Evolutionary conservation across 768 basidiomycete species (phyloP), one percentile per base, ranked within the genome.

Genomic region (Myochromella boudieri): DNA sequence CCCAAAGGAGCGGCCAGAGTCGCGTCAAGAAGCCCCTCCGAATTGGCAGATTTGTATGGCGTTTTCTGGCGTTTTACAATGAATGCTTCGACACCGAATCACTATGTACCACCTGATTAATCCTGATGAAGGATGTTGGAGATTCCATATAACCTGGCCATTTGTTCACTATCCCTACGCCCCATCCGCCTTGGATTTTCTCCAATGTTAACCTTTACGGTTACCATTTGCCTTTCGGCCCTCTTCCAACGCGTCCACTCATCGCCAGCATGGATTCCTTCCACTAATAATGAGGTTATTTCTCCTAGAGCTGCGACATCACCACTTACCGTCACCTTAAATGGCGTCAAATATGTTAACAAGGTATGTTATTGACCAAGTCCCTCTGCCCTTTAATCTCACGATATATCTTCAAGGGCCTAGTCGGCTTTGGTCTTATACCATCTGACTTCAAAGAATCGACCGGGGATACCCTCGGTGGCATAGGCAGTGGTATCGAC

Each of bases 371-470:
- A 11, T 8, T 22, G 36, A 6, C 6, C 15, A 10, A 10, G 12
- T 20, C n/a, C 31, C n/a, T 22, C 17, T 7, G 10, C 3, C 8
- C 14, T 15, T 38, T 25, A 6, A 32, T 26, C 39, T 39, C 29
- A 37, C 17, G 6, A 24, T 39, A 24, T 22, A 27, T 8, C 18
- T 33, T 17, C 11, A 50, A 82, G 77, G 81, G 80, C n/a, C 55
- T 82, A 0, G 80, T 82, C 10, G 82, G 66, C 2, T 84, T 83
- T 57, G 82, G 82, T 5, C 62, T 77, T n/a, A 82, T 85, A 42
- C 78, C 80, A 1, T 74, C 80, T 2, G 67, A 80, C 56, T 74
- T 76, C 52, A 68, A 52, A 3, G 82, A 84, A 29, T 79, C 78
- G 0, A 80, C 76, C 1, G 78, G 77, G 1, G 78, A 84, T 53